Evolutionary conservation across 1,284 basidiomycete species (phyloP).

Genomic region (Pholiota adiposa): DNA sequence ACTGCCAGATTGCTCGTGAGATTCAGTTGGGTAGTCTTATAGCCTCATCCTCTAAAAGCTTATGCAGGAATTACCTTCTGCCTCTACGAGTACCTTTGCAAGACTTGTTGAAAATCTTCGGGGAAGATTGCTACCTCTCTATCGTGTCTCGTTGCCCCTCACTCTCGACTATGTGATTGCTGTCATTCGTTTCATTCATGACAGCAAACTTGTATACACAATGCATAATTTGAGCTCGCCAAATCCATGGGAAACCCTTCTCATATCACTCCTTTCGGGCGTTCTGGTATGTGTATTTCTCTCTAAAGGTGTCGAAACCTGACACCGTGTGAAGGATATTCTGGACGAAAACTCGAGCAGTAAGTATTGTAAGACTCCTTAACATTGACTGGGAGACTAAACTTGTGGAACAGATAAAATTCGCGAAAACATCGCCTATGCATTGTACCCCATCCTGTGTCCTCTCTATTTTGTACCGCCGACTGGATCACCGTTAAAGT

Average conservation of each 20-base stretch:
- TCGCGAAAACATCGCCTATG: slow-evolving; percentile 13
- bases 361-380: neutral
- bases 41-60: neutral
- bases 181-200: slow-evolving; percentile 36
- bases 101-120: slow-evolving; percentile 30
- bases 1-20: slow-evolving; percentile 18
- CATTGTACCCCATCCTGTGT: slow-evolving; percentile 19
- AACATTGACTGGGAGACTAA: neutral
- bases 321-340: slow-evolving; percentile 19
- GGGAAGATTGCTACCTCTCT: slow-evolving; percentile 39
- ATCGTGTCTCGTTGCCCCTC: slow-evolving; percentile 32
- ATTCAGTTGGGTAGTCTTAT: neutral
- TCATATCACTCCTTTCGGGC: slow-evolving; percentile 44
- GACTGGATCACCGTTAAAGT: neutral
- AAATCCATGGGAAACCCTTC: slow-evolving; percentile 41
- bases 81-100: slow-evolving; percentile 6
- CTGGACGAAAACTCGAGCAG: slow-evolving; percentile 21
- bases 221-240: slow-evolving; percentile 18
- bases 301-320: neutral
- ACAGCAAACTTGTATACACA: slow-evolving; percentile 30
- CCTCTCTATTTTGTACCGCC: slow-evolving; percentile 4
- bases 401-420: slow-evolving; percentile 6
- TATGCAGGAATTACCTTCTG: slow-evolving; percentile 9
- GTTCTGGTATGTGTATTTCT: slow-evolving; percentile 39
- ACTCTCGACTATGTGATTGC: slow-evolving; percentile 37